Base-by-base conservation (phyloP, 352 stramenopile genomes). In the Phytopythium litorale region DNA sequence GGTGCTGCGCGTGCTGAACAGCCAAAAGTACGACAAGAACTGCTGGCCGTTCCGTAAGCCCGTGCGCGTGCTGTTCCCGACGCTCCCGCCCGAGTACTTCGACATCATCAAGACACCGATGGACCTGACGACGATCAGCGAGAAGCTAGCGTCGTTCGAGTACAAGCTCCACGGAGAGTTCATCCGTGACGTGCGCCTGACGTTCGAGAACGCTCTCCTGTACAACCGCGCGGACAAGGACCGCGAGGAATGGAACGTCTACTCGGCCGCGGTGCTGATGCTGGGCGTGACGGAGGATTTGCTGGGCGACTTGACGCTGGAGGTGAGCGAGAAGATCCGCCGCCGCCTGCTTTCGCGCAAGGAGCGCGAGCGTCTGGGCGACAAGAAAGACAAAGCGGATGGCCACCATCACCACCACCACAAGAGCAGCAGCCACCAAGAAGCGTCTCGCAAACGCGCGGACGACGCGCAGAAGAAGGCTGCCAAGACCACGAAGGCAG, bases 11-110 rank as follows among this genome's bases (percentile, higher is more conserved):
- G 81, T 88, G 13, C 67, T 95, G n/a, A 87, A 90, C 58, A 92
- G 80, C 56, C 87, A 95, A 56, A 95, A 95, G 70, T 76, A 94
- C 53, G 81, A 92, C 65, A 94, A 93, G 60, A 88, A 91, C 61
- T 91, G 79, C 61, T 94, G 87, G 87, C 87, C 87, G 12, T 95
- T 95, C 65, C 79, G 84, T 25, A 92, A 95, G 42, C 73, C 87
- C 35, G 87, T 90, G 30, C 65, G 76, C 30, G 73, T 89, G 51
- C 61, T 95, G 25, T 95, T 95, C 53, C 85, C 85, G 28, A 69
- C 73, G 28, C 70, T 95, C 1, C 84, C 81, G 23, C 37, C 75
- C 7, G 82, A 93, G 38, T 95, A 95, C 55, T 92, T 90, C 61
- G 76, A 92, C 15, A 78, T 95, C 56, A 79, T 95, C 67, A 87